Evolutionary conservation across 192 early-diverging fungal genomes (phyloP), one percentile per base, ranked within the genome.

Genomic region (Dispira parvispora): DNA sequence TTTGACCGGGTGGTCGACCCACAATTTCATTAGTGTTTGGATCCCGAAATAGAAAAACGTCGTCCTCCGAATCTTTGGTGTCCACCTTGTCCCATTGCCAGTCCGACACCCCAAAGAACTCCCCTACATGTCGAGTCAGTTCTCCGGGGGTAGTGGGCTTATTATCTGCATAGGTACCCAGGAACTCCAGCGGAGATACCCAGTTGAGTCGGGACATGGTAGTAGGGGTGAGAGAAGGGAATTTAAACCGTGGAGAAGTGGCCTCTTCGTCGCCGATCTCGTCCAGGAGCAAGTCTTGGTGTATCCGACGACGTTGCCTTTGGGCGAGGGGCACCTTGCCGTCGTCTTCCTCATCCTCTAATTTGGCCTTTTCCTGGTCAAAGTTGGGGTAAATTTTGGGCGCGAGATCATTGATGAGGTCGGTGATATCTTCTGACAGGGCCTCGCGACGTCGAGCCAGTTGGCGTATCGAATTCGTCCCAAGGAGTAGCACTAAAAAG

Each of bases 401-500:
- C 14, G 87, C 92, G 25, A 91, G 79, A 60, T 93, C 90, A 50
- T 90, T 87, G 62, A 98, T 88, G 26, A 90, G 63, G 1, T 80
- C 76, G 18, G 84, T 89, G 57, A 98, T 82, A 49, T 87, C 79
- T 55, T 77, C 75, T 14, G 87, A 82, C 1, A 98, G 78, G 47
- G 87, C 75, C 38, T 82, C 73, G 26, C 94, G 82, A 32, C 79
- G 78, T 21, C 69, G 68, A 18, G 86, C 80, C 47, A 98, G 77
- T 61, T 80, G 82, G 58, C 72, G 78, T 50, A 75, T 69, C 50
- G 72, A 83, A 77, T 65, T 77, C 63, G 67, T 67, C 43, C 72
- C 79, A 62, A 69, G 67, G 63, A 64, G 73, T 71, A 65, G 82
- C 71, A 88, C 82, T 49, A 98, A 65, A 60, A 88, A 90, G 27